These are phyloP conservation scores for Aspergillus sp. DNA, from an alignment of 2,329 filamentous ascomycete genomes.

Conservation along the genomic window DNA sequence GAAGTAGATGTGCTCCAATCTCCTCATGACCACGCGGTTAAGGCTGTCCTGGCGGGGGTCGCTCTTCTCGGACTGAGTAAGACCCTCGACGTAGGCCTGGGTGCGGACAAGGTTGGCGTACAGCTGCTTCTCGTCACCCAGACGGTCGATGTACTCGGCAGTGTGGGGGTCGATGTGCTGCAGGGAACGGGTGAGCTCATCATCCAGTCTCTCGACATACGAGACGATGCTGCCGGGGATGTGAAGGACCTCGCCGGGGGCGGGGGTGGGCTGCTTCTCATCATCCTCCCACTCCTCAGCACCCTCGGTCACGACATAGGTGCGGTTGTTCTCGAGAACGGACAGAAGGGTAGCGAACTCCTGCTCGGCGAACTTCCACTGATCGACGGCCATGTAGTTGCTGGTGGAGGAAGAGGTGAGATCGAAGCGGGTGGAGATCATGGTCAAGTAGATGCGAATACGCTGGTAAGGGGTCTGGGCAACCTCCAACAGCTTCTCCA, in stretches of 20 bases:
- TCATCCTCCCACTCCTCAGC: conserved; percentile 99
- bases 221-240: conserved; percentile 94
- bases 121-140: conserved; percentile 84
- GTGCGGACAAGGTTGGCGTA: conserved; percentile 92
- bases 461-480: conserved; percentile 88
- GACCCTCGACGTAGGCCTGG: conserved; percentile 81
- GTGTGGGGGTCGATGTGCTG: conserved; percentile 98
- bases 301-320: conserved; percentile 84
- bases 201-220: conserved; percentile 90
- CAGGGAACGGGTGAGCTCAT: conserved; percentile 94
- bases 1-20: conserved; percentile 98
- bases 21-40: conserved; percentile 90
- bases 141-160: conserved; percentile 94
- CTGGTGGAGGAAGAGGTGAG: conserved; percentile 72
- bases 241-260: conserved; percentile 75
- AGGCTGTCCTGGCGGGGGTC: conserved; percentile 80
- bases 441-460: conserved; percentile 85
- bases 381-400: conserved; percentile 87
- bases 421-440: conserved; percentile 94
- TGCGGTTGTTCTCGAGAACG: conserved; percentile 74
- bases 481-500: conserved; percentile 95
- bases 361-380: conserved; percentile 93
- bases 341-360: conserved; percentile 78
- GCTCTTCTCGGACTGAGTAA: conserved; percentile 69
- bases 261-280: conserved; percentile 80